phyloP scores from a whole-genome alignment of 2,329 filamentous ascomycete species.

The Cytospora paraplurivora region DNA sequence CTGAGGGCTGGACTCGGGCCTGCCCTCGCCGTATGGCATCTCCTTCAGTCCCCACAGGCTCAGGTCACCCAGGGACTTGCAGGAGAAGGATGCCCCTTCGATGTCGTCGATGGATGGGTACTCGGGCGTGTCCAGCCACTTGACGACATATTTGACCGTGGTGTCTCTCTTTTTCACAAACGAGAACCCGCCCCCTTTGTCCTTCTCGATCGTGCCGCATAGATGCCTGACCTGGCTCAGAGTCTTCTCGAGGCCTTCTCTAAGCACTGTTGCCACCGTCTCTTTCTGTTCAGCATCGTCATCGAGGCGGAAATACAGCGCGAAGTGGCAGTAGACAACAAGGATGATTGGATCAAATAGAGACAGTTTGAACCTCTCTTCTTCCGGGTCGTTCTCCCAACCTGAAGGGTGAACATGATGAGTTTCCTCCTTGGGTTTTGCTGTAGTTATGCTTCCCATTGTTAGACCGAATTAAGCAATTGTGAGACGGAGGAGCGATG shows the following conservation, averaged over 20 bases:
- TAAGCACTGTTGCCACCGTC: conserved; percentile 29
- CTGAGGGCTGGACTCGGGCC: conserved; percentile 40
- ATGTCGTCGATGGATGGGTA: conserved; percentile 34
- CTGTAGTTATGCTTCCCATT: too few relatives aligned
- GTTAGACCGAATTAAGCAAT: too few relatives aligned
- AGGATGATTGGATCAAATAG: conserved; percentile 41
- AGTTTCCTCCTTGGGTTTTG: too few relatives aligned
- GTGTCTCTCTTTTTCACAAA: conserved; percentile 15
- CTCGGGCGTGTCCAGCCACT: conserved; percentile 33
- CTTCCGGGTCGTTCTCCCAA: conserved; percentile 41
- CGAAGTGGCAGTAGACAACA: conserved; percentile 42
- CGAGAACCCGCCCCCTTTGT: conserved; percentile 36
- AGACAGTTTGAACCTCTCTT: conserved; percentile 42
- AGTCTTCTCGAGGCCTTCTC: conserved; percentile 34
- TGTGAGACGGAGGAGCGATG: too few relatives aligned
- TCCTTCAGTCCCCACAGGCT: conserved; percentile 23
- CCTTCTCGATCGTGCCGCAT: conserved; percentile 42
- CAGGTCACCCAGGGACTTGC: conserved; percentile 29
- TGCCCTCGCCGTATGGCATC: conserved; percentile 35
- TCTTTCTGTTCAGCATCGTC: conserved; percentile 35
- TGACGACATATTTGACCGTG: conserved; percentile 33
- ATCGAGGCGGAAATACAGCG: conserved; percentile 42
- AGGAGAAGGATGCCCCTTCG: conserved; percentile 32
- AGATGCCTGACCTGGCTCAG: conserved; percentile 40
- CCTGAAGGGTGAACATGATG: conserved; percentile 38